These are phyloP conservation scores for Aspergillus uvarum DNA, from an alignment of 2,329 filamentous ascomycete genomes.

Conservation along the genomic window DNA sequence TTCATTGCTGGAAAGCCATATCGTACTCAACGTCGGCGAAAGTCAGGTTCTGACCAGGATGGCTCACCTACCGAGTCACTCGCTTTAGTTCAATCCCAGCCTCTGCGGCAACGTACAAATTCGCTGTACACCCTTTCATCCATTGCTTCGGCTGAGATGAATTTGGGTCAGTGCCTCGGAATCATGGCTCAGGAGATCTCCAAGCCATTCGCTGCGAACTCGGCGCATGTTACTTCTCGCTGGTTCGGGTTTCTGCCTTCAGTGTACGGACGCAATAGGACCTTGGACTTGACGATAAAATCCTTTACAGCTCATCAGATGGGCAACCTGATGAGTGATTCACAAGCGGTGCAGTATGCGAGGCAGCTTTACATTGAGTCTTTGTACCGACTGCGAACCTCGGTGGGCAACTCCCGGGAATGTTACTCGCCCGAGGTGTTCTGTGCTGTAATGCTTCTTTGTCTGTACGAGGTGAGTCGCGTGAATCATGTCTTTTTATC, in stretches of 20 bases:
- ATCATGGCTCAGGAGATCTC: constrained; percentile 26
- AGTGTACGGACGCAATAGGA: constrained; percentile 26
- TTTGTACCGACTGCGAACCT: constrained; percentile 22
- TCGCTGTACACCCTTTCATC: not conserved
- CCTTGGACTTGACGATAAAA: constrained; percentile 27
- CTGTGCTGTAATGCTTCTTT: constrained; percentile 31
- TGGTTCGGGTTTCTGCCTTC: constrained; percentile 28
- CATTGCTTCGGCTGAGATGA: constrained; percentile 14
- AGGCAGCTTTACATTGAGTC: constrained; percentile 27
- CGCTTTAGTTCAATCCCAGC: not conserved
- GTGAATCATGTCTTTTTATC: not conserved
- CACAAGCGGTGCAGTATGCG: constrained; percentile 26
- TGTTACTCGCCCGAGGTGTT: constrained; percentile 28
- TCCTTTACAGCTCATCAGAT: constrained; percentile 30
- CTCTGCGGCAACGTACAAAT: constrained; percentile 1
- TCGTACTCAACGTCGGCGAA: constrained; percentile 19
- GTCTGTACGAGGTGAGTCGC: constrained; percentile 29
- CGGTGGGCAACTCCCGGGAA: constrained; percentile 20
- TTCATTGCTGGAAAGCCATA: constrained; percentile 36
- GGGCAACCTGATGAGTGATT: constrained; percentile 20
- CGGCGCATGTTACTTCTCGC: constrained; percentile 20
- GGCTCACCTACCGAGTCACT: not conserved
- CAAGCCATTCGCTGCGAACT: constrained; percentile 16
- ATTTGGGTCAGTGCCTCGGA: constrained; percentile 25
- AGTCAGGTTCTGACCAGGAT: not conserved